These are phyloP conservation scores for Picea mariana DNA, from an alignment of 83 land plant species.

Conservation along the genomic window DNA sequence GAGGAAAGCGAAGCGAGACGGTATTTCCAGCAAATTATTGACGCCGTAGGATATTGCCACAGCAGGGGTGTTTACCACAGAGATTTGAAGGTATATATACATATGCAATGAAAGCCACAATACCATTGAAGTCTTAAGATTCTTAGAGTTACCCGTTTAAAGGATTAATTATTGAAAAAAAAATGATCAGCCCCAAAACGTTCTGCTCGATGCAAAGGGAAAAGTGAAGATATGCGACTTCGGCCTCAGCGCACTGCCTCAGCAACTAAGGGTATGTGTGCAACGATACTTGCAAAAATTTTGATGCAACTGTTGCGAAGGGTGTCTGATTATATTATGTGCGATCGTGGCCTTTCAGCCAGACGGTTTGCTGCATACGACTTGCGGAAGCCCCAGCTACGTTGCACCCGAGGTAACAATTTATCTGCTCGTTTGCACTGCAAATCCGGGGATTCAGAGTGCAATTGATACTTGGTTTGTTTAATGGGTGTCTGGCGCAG, in stretches of 20 bases:
- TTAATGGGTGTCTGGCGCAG: conserved; percentile 20
- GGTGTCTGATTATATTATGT: too few relatives aligned
- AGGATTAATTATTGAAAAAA: too few relatives aligned
- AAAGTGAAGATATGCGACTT: conserved; percentile 78
- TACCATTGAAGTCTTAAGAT: too few relatives aligned
- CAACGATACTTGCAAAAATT: too few relatives aligned
- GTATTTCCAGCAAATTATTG: conserved; percentile 32
- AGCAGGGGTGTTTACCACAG: conserved; percentile 29
- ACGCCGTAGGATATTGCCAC: conserved; percentile 27
- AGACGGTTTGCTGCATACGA: conserved; percentile 74
- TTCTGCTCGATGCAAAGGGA: conserved; percentile 63
- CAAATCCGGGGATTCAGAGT: neutral
- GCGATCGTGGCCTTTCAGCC: too few relatives aligned
- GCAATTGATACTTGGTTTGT: neutral
- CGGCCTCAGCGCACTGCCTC: conserved; percentile 78
- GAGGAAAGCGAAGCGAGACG: conserved; percentile 24
- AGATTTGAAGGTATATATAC: conserved; percentile 8
- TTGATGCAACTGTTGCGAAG: too few relatives aligned
- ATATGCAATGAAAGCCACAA: too few relatives aligned
- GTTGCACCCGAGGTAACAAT: conserved; percentile 65
- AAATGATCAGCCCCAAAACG: conserved; percentile 63
- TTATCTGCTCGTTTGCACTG: neutral
- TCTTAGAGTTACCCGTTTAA: too few relatives aligned
- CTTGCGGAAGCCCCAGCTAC: conserved; percentile 83
- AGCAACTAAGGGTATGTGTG: conserved; percentile 53